Base-by-base conservation (phyloP, 805 yeast species). In the Yarrowia divulgata region DNA sequence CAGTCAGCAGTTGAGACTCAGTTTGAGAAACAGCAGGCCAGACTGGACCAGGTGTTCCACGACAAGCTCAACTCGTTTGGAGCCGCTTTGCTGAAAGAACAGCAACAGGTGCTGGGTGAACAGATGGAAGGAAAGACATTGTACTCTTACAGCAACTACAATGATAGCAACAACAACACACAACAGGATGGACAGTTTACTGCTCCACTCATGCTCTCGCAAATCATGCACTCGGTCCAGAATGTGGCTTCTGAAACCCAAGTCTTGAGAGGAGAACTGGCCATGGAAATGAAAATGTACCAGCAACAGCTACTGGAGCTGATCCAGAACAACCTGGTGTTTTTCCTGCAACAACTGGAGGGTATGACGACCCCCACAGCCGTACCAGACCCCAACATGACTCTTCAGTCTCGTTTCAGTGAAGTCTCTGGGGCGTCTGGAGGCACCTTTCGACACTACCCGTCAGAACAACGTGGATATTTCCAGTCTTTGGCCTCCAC, bases 241-340 rank as follows among this genome's bases (percentile, higher is more conserved):
- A 16, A 37, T 18, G 66, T 75, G 3, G 73, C 75, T 9, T 50
- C 73, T 2, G 52, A 46, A n/a, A 69, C 49, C 1, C 70, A 60
- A n/a, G 14, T 60, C 19, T 32, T 60, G 6, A 10, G 66, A 10
- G 66, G 66, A 60, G 66, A 60, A 34, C 7, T 60, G 52, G 34
- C 18, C 42, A 60, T 60, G 66, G 66, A 60, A 40, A 43, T 45
- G 50, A 60, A 60, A 60, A 43, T 18, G 40, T 60, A 60, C 52
- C 66, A 60, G 34, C 66, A 60, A 16, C 66, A 60, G 34, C 42
- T 60, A 5, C 19, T 60, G n/a, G 66, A 60, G 14, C 8, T 60
- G 29, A 8, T 60, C 8, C 66, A 60, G 13, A 60, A 60, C 52
- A 60, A 45, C 10, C 52, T 60, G 9, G 18, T 43, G 10, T 43